Evolutionary conservation across 2,329 filamentous ascomycete species (phyloP), one percentile per base, ranked within the genome.

Genomic region (Neocucurbitaria cava): DNA sequence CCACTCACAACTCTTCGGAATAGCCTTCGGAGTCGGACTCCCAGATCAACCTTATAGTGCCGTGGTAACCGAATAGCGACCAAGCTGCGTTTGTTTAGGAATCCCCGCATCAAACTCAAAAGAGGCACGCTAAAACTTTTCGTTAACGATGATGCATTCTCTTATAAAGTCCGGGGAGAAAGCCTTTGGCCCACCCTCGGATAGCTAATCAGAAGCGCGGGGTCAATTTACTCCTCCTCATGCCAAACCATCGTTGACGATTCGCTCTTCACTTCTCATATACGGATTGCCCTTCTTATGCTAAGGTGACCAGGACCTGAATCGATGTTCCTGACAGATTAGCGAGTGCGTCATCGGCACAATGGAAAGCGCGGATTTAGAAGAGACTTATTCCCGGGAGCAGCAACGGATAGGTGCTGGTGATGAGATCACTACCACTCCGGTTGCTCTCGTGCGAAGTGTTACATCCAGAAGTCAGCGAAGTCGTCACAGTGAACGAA

Each of bases 361-460:
- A 33, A 68, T 71, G 68, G 68, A 64, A 47, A 58, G 54, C 24
- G 53, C 58, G 8, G 64, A 72, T 53, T 58, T 75, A n/a, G 71
- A 74, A 49, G 63, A 59, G 51, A 73, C 66, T 58, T 74, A 69
- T 62, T 73, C 72, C 56, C 62, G 66, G 17, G 70, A 74, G 52
- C 70, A 72, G 50, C 66, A 71, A 46, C 57, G 66, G 49, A 56
- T 71, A 13, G 64, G 58, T 2, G 52, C 63, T 28, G 68, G 59
- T 10, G 50, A 70, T 15, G 63, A 70, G 20, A 55, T 59, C 24
- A 53, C 64, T 24, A 64, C 61, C 9, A 69, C 68, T 15, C 69
- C 72, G 2, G 64, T 69, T 56, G 58, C 65, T 28, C 59, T 71
- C 15, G 64, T 72, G 17, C 56, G 63, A 15, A 70, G 67, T 49